Evolutionary conservation across 257 asterid genomes (phyloP).

Genomic region (Scutellaria galericulata): DNA sequence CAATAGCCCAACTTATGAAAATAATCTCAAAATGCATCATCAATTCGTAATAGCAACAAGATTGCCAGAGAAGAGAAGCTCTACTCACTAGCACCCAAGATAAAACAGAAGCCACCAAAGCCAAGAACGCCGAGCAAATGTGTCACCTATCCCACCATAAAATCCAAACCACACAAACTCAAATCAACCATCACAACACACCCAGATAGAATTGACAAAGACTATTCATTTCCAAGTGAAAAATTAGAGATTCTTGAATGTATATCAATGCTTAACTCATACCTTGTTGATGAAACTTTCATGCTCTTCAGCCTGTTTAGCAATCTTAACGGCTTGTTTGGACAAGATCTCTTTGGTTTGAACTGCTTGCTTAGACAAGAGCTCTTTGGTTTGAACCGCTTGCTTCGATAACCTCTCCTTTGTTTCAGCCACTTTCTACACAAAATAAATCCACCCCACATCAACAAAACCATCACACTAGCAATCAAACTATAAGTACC

Average conservation of each 20-base stretch:
- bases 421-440: constrained; percentile 86
- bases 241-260: constrained; percentile 9
- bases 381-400: constrained; percentile 73
- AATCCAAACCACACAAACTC: constrained; percentile 25
- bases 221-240: constrained; percentile 4
- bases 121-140: constrained; percentile 95
- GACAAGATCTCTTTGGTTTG: constrained; percentile 73
- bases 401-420: constrained; percentile 66
- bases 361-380: constrained; percentile 56
- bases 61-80: not conserved
- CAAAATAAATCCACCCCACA: constrained; percentile 35
- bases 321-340: constrained; percentile 60
- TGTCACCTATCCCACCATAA: constrained; percentile 65
- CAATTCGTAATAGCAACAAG: not conserved
- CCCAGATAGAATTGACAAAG: not conserved
- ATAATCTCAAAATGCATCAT: constrained; percentile 19
- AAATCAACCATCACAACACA: constrained; percentile 5
- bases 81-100: constrained; percentile 93
- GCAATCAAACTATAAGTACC: not conserved
- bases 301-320: constrained; percentile 95
- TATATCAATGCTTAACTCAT: not conserved
- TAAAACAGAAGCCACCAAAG: constrained; percentile 93
- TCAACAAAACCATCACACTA: constrained; percentile 24
- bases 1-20: constrained; percentile 31
- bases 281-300: constrained; percentile 91